Base-by-base conservation (phyloP, 2,329 filamentous ascomycete genomes). In the Colletotrichum euphorbiae region DNA sequence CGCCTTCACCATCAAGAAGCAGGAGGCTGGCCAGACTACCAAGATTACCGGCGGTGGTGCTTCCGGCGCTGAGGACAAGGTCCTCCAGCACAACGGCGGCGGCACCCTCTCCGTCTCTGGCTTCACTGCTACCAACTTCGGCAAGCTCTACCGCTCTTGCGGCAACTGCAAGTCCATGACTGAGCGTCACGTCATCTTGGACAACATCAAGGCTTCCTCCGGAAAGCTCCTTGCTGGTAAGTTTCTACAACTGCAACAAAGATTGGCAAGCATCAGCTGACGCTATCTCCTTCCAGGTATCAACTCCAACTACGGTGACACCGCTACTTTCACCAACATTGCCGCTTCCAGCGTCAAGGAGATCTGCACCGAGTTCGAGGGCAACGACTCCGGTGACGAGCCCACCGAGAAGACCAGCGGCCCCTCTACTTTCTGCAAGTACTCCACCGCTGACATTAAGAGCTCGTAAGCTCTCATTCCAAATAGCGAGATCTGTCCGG, bases 1-100 rank as follows among this genome's bases (percentile, higher is more conserved):
- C 17, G 65, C 65, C 17, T 68, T 68, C 57, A 80, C 78, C 8
- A 75, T 81, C 69, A 77, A 80, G 73, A 77, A 80, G 60, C 65
- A 68, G 61, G 65, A 65, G 0, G 61, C 61, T 54, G 54, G 65
- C 54, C 61, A 68, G 61, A 68, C 65, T 52, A 68, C 65, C 40
- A 68, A 48, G 19, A 68, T 68, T 46, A 55, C 54, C 54, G 56
- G 54, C 17, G 69, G 69, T 15, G 69, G 69, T 9, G 69, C 69
- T 45, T 51, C 55, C 13, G 60, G 65, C 6, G 69, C 69, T 13
- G 24, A 28, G 0, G 69, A 70, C 60, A 70, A 70, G 61, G 60
- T 70, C 17, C 56, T 70, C 40, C 69, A 70, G 60, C 69, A 70
- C 69, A 70, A 70, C 69, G 69, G 69, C n/a, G 60, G 21, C 24